phyloP scores from a whole-genome alignment of 768 basidiomycete genomes.

The Mrakia blollopis region DNA sequence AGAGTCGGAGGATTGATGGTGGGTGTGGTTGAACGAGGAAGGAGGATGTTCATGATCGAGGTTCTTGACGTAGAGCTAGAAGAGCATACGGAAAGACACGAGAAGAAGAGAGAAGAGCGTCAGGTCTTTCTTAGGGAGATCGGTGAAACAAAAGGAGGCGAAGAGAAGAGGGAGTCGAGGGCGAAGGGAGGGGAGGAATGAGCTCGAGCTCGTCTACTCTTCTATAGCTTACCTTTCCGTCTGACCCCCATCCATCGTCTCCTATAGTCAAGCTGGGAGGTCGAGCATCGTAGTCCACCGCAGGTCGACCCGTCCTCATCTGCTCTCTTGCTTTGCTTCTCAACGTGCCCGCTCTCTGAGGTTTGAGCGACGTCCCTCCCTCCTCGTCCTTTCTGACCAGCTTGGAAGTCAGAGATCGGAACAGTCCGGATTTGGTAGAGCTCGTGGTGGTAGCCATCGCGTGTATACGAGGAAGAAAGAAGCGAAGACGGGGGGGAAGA shows the following conservation, averaged over 20 bases:
- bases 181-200: background rate
- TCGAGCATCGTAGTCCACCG: background rate
- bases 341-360: background rate
- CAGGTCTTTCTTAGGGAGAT: background rate
- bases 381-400: background rate
- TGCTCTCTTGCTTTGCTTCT: background rate
- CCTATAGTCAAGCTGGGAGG: background rate
- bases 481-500: background rate
- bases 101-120: background rate
- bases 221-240: background rate
- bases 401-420: background rate
- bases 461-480: background rate
- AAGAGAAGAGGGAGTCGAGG: background rate
- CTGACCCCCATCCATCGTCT: background rate
- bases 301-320: background rate
- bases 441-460: slow-evolving; percentile 1
- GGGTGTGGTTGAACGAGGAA: background rate
- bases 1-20: background rate
- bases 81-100: background rate
- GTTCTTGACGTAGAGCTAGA: slow-evolving; percentile 10
- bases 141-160: background rate
- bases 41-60: background rate
- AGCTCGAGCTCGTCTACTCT: background rate
- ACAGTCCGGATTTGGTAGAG: background rate
- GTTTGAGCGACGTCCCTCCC: background rate